Evolutionary conservation across 2,329 filamentous ascomycete species (phyloP).

Genomic region (Davidsoniella eucalypti): DNA sequence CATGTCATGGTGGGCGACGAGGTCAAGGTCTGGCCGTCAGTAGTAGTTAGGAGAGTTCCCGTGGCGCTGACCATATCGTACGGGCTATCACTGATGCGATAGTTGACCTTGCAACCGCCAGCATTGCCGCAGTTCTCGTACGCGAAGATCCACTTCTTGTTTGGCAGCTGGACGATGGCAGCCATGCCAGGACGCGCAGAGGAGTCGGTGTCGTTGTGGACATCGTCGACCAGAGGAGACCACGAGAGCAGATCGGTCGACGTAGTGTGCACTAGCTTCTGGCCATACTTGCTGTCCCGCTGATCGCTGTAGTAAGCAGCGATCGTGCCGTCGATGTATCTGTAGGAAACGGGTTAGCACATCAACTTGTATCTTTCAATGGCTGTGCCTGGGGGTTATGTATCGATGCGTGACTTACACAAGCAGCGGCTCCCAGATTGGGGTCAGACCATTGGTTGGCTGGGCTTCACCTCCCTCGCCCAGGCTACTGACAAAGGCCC

Average conservation of each 20-base stretch:
- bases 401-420: slow-evolving; percentile 18
- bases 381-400: too few species aligned
- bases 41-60: slow-evolving; percentile 20
- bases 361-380: not conserved
- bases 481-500: slow-evolving; percentile 51
- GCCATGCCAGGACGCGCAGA: slow-evolving; percentile 51
- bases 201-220: slow-evolving; percentile 39
- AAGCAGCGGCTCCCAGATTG: slow-evolving; percentile 60
- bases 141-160: slow-evolving; percentile 44
- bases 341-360: slow-evolving; percentile 12
- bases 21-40: slow-evolving; percentile 18
- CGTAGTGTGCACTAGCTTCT: slow-evolving; percentile 51
- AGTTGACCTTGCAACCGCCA: slow-evolving; percentile 28
- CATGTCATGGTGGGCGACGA: slow-evolving; percentile 28
- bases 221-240: slow-evolving; percentile 43
- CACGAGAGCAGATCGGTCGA: slow-evolving; percentile 42
- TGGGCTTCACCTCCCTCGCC: slow-evolving; percentile 45
- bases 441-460: slow-evolving; percentile 47
- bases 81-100: slow-evolving; percentile 26
- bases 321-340: slow-evolving; percentile 39
- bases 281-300: slow-evolving; percentile 46
- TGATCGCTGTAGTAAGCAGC: slow-evolving; percentile 59
- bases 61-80: slow-evolving; percentile 21
- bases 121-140: slow-evolving; percentile 43
- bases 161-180: slow-evolving; percentile 39